Evolutionary conservation across 2,329 filamentous ascomycete genomes (phyloP).

Genomic region (Rutstroemia sp.): DNA sequence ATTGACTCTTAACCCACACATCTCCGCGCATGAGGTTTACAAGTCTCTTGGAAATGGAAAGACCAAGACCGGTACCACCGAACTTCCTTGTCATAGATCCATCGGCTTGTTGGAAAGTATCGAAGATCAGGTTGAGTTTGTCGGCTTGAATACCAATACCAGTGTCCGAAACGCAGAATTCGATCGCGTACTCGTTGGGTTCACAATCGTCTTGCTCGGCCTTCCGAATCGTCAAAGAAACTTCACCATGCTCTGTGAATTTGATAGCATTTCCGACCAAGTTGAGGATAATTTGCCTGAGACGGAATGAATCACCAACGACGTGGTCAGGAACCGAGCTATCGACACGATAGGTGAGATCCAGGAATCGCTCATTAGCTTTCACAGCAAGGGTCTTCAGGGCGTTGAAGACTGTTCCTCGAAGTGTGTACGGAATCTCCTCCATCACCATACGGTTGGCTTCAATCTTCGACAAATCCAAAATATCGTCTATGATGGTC

Average conservation of each 20-base stretch:
- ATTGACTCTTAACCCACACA: constrained; percentile 91
- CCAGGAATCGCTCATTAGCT: constrained; percentile 90
- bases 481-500: constrained; percentile 87
- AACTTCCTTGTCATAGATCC: constrained; percentile 95
- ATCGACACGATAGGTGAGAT: constrained; percentile 89
- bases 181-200: constrained; percentile 79
- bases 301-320: constrained; percentile 90
- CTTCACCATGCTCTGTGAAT: constrained; percentile 94
- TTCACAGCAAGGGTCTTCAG: constrained; percentile 95
- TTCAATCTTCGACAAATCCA: constrained; percentile 76
- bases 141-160: constrained; percentile 94
- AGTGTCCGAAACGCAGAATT: constrained; percentile 93
- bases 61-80: constrained; percentile 84
- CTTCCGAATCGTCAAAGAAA: constrained; percentile 84
- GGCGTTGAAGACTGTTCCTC: constrained; percentile 93
- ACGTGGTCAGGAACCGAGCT: constrained; percentile 92
- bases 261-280: constrained; percentile 98
- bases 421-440: constrained; percentile 90
- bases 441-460: constrained; percentile 98
- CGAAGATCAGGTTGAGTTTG: constrained; percentile 95
- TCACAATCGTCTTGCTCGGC: constrained; percentile 58
- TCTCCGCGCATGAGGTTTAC: constrained; percentile 96
- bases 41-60: constrained; percentile 91
- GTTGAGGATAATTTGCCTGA: constrained; percentile 95
- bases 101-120: constrained; percentile 97